Evolutionary conservation across 352 stramenopile genomes (phyloP), one percentile per base, ranked within the genome.

Genomic region (Pythium coloratum): DNA sequence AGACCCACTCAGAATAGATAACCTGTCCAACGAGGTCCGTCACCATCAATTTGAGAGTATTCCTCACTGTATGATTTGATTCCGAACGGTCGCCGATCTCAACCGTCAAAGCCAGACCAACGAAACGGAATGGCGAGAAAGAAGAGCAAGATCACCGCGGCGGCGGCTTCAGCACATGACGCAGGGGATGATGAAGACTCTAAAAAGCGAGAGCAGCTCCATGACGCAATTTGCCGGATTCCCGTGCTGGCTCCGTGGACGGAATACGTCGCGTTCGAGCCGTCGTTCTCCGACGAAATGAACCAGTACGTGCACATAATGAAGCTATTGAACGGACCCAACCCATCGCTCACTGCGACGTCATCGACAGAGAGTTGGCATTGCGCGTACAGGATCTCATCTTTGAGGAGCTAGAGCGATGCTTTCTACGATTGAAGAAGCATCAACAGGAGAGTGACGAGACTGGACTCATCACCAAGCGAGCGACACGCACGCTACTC

Each of bases 211-310:
- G 50, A 62, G 32, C 32, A 58, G n/a, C 5, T 70, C 6, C 68
- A 47, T n/a, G 58, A 67, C 53, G 68, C 34, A 26, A 46, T 74
- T 18, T 40, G 54, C 14, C 51, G 78, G 61, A 82, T 88, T 56
- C 69, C 74, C 53, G 54, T 86, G 53, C 34, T 90, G 18, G 62
- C 76, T 7, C 79, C 81, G 18, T 90, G 79, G 81, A 84, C 72
- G 3, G 67, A 18, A 3, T 79, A 80, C 46, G 63, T 76, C 8
- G 77, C 80, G 0, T 64, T 73, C 30, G 81, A 90, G 16, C 62
- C 74, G 2, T 76, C 73, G 3, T 82, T 90, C 42, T 75, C 70
- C 13, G 69, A 82, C 40, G 78, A 86, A 8, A 66, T 83, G 30
- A 90, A 88, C 53, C 38, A 64, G 78, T 87, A 62, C 14, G 61